Percentiles rank a stretch among this genome's conserved stretches.
Evolutionary conservation across 441 rosid species (phyloP).

Genomic region (Erodium texanum): DNA sequence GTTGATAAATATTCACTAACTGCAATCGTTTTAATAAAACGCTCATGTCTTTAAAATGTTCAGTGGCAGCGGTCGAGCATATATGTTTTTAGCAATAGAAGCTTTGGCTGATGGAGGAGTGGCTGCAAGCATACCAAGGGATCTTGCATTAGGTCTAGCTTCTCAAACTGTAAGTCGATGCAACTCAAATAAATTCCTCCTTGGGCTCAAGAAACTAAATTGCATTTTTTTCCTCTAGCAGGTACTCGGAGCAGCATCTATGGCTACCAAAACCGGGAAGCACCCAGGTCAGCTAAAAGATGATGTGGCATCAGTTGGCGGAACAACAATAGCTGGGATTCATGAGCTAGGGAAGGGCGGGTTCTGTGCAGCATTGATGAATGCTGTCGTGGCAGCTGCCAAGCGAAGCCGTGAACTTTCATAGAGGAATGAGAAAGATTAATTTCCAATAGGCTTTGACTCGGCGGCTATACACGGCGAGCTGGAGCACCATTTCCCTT

Average conservation of each 20-base stretch:
- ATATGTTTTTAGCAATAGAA: conserved; percentile 76
- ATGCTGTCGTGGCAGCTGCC: conserved; percentile 87
- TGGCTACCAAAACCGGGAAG: conserved; percentile 67
- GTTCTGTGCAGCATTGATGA: conserved; percentile 70
- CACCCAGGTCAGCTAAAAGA: conserved; percentile 89
- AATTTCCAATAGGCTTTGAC: no score
- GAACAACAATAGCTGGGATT: conserved; percentile 82
- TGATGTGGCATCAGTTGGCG: conserved; percentile 85
- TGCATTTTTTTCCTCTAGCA: conserved; percentile 19
- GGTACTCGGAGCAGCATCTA: conserved; percentile 90
- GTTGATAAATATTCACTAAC: neutral
- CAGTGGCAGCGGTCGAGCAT: conserved; percentile 95
- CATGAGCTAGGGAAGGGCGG: conserved; percentile 85
- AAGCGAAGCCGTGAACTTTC: conserved; percentile 68
- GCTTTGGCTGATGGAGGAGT: conserved; percentile 97
- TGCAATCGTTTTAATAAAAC: neutral
- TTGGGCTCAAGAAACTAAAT: neutral
- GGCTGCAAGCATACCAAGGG: conserved; percentile 91
- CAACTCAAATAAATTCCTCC: neutral
- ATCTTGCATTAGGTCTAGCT: conserved; percentile 78
- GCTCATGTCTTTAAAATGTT: conserved; percentile 13
- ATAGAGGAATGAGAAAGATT: no score
- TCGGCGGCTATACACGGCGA: no score
- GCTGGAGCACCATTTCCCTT: neutral
- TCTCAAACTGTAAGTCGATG: conserved; percentile 66